These are phyloP conservation scores for Mariannaea elegans DNA, from an alignment of 2,329 filamentous ascomycete genomes.

Conservation along the genomic window DNA sequence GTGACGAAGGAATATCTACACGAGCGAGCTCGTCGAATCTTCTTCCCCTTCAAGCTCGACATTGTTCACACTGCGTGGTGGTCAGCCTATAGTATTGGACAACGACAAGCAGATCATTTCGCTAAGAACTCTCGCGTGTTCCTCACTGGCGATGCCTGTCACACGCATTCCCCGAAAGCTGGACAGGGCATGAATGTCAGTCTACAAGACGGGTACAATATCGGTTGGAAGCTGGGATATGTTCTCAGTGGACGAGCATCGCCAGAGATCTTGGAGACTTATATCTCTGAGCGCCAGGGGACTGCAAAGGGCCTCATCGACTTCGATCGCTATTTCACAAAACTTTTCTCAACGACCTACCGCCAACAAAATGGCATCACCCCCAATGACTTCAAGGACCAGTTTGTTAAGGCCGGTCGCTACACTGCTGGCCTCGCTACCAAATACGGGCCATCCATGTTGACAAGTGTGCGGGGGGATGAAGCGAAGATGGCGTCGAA, in stretches of 20 bases:
- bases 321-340: conserved; percentile 54
- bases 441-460: conserved; percentile 13
- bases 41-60: conserved; percentile 59
- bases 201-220: conserved; percentile 70
- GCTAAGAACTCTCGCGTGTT: conserved; percentile 67
- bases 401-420: conserved; percentile 23
- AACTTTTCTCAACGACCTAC: conserved; percentile 21
- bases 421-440: conserved; percentile 34
- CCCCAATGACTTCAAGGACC: conserved; percentile 15
- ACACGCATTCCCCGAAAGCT: conserved; percentile 66
- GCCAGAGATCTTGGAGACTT: conserved; percentile 52
- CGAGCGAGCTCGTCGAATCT: conserved; percentile 57
- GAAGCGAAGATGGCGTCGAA: conserved; percentile 7
- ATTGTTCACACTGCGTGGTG: conserved; percentile 68
- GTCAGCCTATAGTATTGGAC: conserved; percentile 71
- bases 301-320: conserved; percentile 71
- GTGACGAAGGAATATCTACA: conserved; percentile 48
- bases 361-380: conserved; percentile 20
- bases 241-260: conserved; percentile 50
- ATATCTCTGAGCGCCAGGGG: conserved; percentile 58
- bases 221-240: conserved; percentile 62
- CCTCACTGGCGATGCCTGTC: conserved; percentile 71
- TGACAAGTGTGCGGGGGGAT: neutral
- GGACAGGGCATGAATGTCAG: conserved; percentile 76
- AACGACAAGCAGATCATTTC: conserved; percentile 67